Conservation (phyloP, 2,329 filamentous ascomycete genomes). For the Pseudogymnoascus sp. region DNA sequence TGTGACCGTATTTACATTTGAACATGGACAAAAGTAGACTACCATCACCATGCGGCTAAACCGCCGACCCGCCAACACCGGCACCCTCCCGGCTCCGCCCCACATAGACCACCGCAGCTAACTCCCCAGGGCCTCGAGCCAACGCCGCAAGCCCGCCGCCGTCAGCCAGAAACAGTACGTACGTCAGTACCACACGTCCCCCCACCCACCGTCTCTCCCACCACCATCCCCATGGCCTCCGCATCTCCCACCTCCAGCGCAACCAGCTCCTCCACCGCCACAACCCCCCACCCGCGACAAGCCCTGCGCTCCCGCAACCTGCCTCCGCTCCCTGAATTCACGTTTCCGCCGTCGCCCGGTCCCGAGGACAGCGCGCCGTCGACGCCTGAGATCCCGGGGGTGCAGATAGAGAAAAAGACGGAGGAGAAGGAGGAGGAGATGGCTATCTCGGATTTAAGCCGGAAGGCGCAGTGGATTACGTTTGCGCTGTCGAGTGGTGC, state of each 20-base stretch:
- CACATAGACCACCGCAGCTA: background rate
- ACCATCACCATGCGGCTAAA: conserved; percentile 1
- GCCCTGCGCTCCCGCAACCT: conserved; percentile 58
- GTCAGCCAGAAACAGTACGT: background rate
- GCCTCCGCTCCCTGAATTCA: background rate
- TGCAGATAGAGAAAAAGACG: background rate
- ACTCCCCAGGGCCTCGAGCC: background rate
- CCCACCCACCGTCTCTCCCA: background rate
- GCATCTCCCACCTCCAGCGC: conserved; percentile 71
- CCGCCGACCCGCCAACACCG: conserved; percentile 1
- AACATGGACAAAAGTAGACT: background rate
- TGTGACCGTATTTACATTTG: background rate
- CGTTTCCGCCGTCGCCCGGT: background rate
- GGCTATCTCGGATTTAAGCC: conserved; percentile 24
- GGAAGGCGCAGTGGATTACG: conserved; percentile 51
- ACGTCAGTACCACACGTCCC: background rate
- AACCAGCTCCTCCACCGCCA: conserved; percentile 95
- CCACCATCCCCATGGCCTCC: conserved; percentile 72
- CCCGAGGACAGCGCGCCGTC: background rate
- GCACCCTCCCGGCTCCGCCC: background rate
- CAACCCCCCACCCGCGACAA: conserved; percentile 88
- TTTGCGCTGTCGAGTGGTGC: conserved; percentile 66
- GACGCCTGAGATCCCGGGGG: background rate
- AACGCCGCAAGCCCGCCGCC: background rate
- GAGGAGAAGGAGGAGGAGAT: conserved; percentile 20